Base-by-base conservation (phyloP, 306 rosid species). In the Ormosia semicastrata region DNA sequence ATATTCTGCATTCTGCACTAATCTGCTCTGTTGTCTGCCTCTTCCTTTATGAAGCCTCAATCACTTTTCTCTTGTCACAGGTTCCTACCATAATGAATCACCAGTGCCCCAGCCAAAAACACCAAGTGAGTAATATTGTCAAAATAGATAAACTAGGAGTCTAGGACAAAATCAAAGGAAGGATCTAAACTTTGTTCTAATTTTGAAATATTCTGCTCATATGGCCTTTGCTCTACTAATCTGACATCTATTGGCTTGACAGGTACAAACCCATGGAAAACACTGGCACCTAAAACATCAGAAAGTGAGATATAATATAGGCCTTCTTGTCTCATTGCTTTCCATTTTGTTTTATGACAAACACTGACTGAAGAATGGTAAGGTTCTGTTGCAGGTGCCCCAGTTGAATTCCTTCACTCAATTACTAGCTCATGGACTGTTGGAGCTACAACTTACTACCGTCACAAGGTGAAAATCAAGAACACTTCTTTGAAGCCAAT, bases 391-490 rank as follows among this genome's bases (percentile, higher is more conserved):
- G 86, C 88, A 92, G 97, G 79, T 10, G 82, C 39, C 5, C 90
- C 92, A 1, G 71, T 92, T 39, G 82, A 86, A 71, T 83, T 94
- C 53, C 69, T 94, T 53, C 97, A 94, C 90, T 77, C 97, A 67
- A 89, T 94, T 15, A 88, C 85, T 5, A 75, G 85, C 77, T 83
- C 92, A 33, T 94, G 98, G 98, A 82, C 43, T 0, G 76, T 74
- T 15, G 91, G 89, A 32, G 58, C 65, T 15, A 73, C 76, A 44
- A 85, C 84, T 0, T 86, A 88, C 63, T 94, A 91, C 75, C 87
- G 92, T 13, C 98, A 94, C 93, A 90, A 63, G 84, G 97, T 94
- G 65, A 50, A 83, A 58, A 81, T 94, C 36, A 92, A 90, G 89
- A 94, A 92, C 87, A 87, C 83, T 58, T 94, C 94, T 17, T 33